Evolutionary conservation across 768 basidiomycete species (phyloP), one percentile per base, ranked within the genome.

Genomic region (Mycena chlorophos): DNA sequence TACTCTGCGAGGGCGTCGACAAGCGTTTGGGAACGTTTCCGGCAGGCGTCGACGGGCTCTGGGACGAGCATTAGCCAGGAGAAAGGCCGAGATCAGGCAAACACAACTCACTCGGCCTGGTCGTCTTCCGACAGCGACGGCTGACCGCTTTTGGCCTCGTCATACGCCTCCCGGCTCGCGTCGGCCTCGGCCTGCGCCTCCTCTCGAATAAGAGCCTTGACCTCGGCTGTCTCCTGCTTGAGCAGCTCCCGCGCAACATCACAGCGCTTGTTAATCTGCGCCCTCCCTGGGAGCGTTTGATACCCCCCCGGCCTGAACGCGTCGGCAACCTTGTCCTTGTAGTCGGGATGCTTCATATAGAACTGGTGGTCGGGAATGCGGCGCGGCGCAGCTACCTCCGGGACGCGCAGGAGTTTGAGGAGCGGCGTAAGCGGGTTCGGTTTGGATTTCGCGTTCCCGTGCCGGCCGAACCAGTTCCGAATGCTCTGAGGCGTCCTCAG

Each of bases 311-410:
- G 3, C n/a, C 34, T 28, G 46, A 55, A 49, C 25, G 30, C 46
- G 5, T 8, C 29, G 3, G 27, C 20, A 19, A 56, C 37, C 20
- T 45, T 42, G 3, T 19, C 34, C 16, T 43, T 51, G 49, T 28
- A 49, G 13, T 45, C 30, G 3, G 8, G 5, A 27, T 56, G 55
- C 16, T 43, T 20, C 55, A 56, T 56, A 31, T 56, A 56, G 38
- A 28, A 56, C 19, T 56, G 55, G 40, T 28, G 27, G 20, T 56
- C 49, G 3, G 38, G 2, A 1, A 51, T 5, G 5, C 22, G 22
- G 10, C 40, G 3, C 2, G 55, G 55, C 1, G 55, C 49, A 1
- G 55, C 2, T 12, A 12, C n/a, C 1, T 20, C 14, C 1, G 28
- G 40, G 1, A 19, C 13, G 2, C 52, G 52, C 2, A 53, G 28